Evolutionary conservation across 2,329 filamentous ascomycete species (phyloP).

Genomic region (Helotiales sp.): DNA sequence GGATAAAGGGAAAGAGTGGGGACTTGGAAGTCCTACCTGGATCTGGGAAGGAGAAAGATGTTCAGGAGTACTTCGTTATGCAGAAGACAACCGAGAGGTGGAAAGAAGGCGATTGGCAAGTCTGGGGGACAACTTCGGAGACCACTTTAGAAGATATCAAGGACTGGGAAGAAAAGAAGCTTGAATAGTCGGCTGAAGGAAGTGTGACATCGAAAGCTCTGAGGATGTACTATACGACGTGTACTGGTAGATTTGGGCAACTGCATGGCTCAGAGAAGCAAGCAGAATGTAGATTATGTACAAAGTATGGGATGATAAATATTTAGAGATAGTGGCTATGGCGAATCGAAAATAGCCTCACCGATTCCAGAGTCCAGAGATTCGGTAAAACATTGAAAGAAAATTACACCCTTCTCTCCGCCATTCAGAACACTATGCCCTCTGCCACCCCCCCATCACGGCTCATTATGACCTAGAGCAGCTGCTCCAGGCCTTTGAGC

Average conservation of each 20-base stretch:
- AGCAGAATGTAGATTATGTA: slow-evolving; percentile 3
- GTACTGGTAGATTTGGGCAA: not conserved
- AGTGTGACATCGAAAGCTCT: not conserved
- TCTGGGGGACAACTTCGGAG: slow-evolving; percentile 67
- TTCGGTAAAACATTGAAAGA: not conserved
- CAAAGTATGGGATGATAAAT: not conserved
- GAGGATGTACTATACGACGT: not conserved
- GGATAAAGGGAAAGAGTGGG: slow-evolving; percentile 40
- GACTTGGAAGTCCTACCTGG: slow-evolving; percentile 50
- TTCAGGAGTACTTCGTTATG: slow-evolving; percentile 69
- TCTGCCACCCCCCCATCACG: not conserved
- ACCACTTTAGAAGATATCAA: slow-evolving; percentile 49
- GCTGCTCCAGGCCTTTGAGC: not conserved
- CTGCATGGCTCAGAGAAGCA: not conserved
- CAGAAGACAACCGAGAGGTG: slow-evolving; percentile 53
- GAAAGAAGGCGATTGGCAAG: slow-evolving; percentile 59
- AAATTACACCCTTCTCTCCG: not conserved
- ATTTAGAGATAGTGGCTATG: not conserved
- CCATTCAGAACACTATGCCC: not conserved
- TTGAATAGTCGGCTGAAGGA: not conserved
- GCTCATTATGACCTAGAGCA: not conserved
- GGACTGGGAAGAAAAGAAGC: slow-evolving; percentile 25
- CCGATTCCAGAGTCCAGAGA: not conserved
- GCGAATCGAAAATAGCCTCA: not conserved
- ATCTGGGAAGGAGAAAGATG: slow-evolving; percentile 56